Evolutionary conservation across 345 rosid genomes (phyloP), one percentile per base, ranked within the genome.

Genomic region (Brassica carinata): DNA sequence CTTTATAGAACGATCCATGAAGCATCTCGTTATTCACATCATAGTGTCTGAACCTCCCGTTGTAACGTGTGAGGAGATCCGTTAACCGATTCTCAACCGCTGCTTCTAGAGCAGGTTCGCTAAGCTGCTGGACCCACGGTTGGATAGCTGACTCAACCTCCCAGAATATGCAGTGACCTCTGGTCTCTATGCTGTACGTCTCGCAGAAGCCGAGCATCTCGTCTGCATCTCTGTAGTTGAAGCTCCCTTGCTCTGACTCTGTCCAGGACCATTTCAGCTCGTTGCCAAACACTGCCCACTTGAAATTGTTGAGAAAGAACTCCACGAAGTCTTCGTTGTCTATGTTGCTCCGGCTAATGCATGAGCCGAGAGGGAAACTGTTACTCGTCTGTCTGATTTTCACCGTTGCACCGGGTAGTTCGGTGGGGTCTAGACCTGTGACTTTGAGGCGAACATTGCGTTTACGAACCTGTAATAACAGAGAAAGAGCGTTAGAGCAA

Each of bases 181-280:
- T 81, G 69, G 85, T 73, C 58, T 90, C 74, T 61, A 93, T 86
- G 77, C 86, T 87, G 78, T 92, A 77, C n/a, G 59, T 85, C 62
- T 72, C 77, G 66, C 98, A 96, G 76, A 93, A 74, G n/a, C 72
- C 91, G 61, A 96, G 76, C 99, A 96, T 86, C 73, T 88, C 94
- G 77, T 96, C 98, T 0, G 99, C 98, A 43, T 92, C 96, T 36
- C 82, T 86, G 84, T 92, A 96, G 82, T 90, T 93, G 80, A 90
- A 62, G 64, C 80, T 90, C 8, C 98, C 97, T 82, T 83, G 86
- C 75, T 88, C 93, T 45, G 99, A 8, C 75, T 96, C 99, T 6
- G 99, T 96, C 98, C 98, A 93, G 73, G 85, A 90, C 99, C 99
- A 96, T 84, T 93, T 96, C 87, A 96, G 77, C 86, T 96, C 99